These are phyloP conservation scores for Endotrypanum monterogeii DNA, from an alignment of 208 protist genomes.

Conservation along the genomic window DNA sequence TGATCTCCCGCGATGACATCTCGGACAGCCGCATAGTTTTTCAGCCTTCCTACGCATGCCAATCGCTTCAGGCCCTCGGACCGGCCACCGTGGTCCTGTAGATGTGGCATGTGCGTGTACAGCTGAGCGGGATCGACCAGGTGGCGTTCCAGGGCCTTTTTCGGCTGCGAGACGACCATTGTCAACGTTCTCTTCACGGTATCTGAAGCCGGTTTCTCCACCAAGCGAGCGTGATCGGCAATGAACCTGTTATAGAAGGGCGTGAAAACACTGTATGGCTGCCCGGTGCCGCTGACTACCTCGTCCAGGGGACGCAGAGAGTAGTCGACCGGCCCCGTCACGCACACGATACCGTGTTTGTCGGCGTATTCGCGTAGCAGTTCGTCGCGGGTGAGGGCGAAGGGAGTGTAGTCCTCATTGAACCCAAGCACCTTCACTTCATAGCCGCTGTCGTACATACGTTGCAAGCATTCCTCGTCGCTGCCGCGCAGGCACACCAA, in stretches of 20 bases:
- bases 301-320: slow-evolving; percentile 50
- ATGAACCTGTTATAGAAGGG: slow-evolving; percentile 66
- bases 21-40: slow-evolving; percentile 45
- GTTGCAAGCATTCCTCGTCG: slow-evolving; percentile 49
- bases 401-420: slow-evolving; percentile 80
- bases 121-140: slow-evolving; percentile 25
- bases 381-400: slow-evolving; percentile 55
- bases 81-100: slow-evolving; percentile 55
- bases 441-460: slow-evolving; percentile 42
- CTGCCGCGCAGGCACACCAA: slow-evolving; percentile 68
- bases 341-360: slow-evolving; percentile 26
- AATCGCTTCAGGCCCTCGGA: slow-evolving; percentile 41
- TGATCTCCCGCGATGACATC: slow-evolving; percentile 55
- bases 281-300: slow-evolving; percentile 34
- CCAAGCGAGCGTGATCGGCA: slow-evolving; percentile 34
- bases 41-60: slow-evolving; percentile 25
- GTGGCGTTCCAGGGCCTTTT: slow-evolving; percentile 19
- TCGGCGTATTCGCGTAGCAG: slow-evolving; percentile 46
- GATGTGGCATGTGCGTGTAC: slow-evolving; percentile 29
- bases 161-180: slow-evolving; percentile 28
- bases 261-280: slow-evolving; percentile 80
- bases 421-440: slow-evolving; percentile 56
- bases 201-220: slow-evolving; percentile 26
- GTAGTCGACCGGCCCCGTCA: slow-evolving; percentile 54
- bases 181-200: slow-evolving; percentile 25